These are phyloP conservation scores for Ophiostoma australiae DNA, from an alignment of 2,329 filamentous ascomycete genomes.

Conservation along the genomic window DNA sequence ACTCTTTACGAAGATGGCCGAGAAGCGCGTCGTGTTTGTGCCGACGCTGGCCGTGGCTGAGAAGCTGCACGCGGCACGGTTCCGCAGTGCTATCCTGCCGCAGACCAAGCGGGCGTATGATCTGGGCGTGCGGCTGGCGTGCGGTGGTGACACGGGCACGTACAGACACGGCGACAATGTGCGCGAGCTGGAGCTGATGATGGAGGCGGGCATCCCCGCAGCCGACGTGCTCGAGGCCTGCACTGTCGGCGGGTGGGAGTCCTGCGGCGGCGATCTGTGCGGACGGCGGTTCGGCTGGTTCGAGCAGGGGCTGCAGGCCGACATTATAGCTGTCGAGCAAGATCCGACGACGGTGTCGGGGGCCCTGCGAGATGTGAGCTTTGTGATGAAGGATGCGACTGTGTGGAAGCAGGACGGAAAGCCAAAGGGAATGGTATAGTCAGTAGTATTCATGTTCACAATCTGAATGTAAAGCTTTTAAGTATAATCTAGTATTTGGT, in stretches of 20 bases:
- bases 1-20: background rate
- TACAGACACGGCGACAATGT: background rate
- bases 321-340: background rate
- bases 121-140: slow-evolving; percentile 46
- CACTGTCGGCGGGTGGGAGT: background rate
- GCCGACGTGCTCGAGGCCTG: background rate
- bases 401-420: slow-evolving; percentile 43
- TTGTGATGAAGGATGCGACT: slow-evolving; percentile 54
- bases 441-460: too few species aligned
- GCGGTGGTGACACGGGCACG: slow-evolving; percentile 50
- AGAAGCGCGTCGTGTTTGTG: slow-evolving; percentile 31
- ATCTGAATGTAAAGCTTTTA: background rate
- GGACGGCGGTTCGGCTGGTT: background rate
- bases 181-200: background rate
- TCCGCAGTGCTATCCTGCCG: slow-evolving; percentile 34
- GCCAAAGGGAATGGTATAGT: slow-evolving; percentile 21
- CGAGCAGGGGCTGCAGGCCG: background rate
- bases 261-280: background rate
- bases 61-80: slow-evolving; percentile 30
- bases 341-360: background rate
- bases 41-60: slow-evolving; percentile 49
- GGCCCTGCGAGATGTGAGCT: slow-evolving; percentile 39
- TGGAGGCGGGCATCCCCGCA: background rate
- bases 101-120: slow-evolving; percentile 44
- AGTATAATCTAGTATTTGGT: too few species aligned